phyloP scores from a whole-genome alignment of 805 yeast genomes.

The Scheffersomyces coipomensis region DNA sequence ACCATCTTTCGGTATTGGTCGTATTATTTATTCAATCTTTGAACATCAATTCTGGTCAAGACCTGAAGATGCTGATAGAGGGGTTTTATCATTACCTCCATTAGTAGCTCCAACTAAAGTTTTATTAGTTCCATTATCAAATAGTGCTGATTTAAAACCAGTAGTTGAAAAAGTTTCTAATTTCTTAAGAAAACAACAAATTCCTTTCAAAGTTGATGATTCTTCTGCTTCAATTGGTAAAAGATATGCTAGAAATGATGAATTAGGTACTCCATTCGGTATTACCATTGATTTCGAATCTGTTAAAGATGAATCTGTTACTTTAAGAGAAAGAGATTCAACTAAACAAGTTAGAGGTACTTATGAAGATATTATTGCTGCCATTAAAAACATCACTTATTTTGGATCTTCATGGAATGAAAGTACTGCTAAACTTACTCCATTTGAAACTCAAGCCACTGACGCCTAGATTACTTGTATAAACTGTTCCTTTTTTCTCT shows the following conservation, averaged over 20 bases:
- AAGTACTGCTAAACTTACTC: conserved; percentile 70
- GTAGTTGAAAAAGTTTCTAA: conserved; percentile 67
- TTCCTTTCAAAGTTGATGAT: conserved; percentile 95
- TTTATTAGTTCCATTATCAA: conserved; percentile 88
- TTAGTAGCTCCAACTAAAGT: conserved; percentile 97
- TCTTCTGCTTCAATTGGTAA: conserved; percentile 97
- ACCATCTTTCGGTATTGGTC: conserved; percentile 99
- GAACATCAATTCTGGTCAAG: conserved; percentile 96
- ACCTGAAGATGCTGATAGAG: conserved; percentile 83
- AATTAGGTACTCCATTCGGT: conserved; percentile 98
- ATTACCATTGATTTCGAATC: conserved; percentile 95
- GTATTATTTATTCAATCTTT: conserved; percentile 87
- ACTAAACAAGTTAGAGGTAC: conserved; percentile 96
- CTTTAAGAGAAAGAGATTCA: conserved; percentile 95
- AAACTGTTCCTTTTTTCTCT: neutral
- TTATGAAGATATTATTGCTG: conserved; percentile 62
- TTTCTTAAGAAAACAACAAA: conserved; percentile 71
- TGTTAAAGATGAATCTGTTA: conserved; percentile 80
- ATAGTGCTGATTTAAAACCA: conserved; percentile 76
- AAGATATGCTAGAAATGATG: conserved; percentile 97
- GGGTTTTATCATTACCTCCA: conserved; percentile 88
- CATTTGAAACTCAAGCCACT: conserved; percentile 70
- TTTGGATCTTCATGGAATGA: conserved; percentile 78
- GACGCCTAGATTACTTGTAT: conserved; percentile 11
- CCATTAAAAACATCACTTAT: conserved; percentile 75